Evolutionary conservation across 805 yeast species (phyloP), one percentile per base, ranked within the genome.

Genomic region (Kuraishia cidri): DNA sequence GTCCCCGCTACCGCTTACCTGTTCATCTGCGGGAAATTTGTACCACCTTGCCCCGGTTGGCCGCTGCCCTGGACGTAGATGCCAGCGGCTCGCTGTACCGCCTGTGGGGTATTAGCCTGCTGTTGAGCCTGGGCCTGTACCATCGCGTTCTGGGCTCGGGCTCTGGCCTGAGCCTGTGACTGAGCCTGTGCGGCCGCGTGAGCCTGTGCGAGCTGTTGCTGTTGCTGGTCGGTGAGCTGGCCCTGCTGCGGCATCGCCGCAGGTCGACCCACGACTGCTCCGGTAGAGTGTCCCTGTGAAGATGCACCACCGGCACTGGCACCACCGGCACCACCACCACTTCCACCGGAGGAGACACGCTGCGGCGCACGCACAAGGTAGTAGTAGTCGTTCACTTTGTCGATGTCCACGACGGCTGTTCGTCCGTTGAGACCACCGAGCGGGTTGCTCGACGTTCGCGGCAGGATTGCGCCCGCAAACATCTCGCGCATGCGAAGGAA

Each of bases 401-500:
- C 92, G 10, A 84, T 72, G 50, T 82, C 81, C 36, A 83, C 71
- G 30, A 79, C 71, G 1, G 85, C 81, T 30, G 87, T 75, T 34
- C 92, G 67, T n/a, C 92, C 88, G 49, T 78, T 81, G 32, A 82
- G 58, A 4, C 87, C 83, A 10, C 94, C 94, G 25, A 77, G 73
- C 5, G 75, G 71, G 33, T 72, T 72, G 36, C 64, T 65, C 35
- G 56, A 56, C 31, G 78, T 71, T 26, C 83, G 69, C 8, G 76
- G 85, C 7, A 82, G 63, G 10, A 83, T 66, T 2, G 95, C 90
- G 38, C 83, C 74, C 1, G 96, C 95, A 58, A 90, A 83, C 79
- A 88, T 84, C 53, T 92, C 98, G 42, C 97, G 69, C 83, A 86
- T 80, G 39, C 94, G 72, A 45, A 92, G 66, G 45, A 84, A 85